Evolutionary conservation across 495 filamentous ascomycete species (phyloP).

Genomic region (Xylaria flabelliformis): DNA sequence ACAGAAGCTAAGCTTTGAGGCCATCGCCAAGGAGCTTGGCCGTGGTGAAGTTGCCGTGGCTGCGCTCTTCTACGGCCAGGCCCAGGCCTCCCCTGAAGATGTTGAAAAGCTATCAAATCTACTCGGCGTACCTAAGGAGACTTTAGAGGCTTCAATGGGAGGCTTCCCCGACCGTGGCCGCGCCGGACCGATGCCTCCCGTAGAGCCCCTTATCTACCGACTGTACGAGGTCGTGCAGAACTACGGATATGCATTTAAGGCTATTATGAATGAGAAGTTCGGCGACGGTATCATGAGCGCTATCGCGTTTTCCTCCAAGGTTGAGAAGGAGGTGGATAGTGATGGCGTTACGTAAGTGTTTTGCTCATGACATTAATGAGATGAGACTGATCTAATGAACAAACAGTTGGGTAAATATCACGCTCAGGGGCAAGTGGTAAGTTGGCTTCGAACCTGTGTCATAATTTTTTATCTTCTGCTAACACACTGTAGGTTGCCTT

Average conservation of each 20-base stretch:
- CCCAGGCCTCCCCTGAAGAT: constrained; percentile 79
- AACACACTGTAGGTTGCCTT: constrained; percentile 61
- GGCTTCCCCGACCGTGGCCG: constrained; percentile 84
- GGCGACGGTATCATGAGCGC: constrained; percentile 99
- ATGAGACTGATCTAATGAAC: constrained; percentile 7
- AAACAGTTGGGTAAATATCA: constrained; percentile 86
- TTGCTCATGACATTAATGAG: not conserved
- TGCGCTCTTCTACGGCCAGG: constrained; percentile 94
- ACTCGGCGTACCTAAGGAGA: constrained; percentile 65
- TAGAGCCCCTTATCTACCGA: constrained; percentile 91
- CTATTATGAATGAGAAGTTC: constrained; percentile 97
- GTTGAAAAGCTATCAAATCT: constrained; percentile 71
- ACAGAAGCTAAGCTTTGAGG: constrained; percentile 78
- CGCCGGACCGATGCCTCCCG: constrained; percentile 90
- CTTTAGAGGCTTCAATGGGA: constrained; percentile 66
- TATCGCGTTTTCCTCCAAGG: constrained; percentile 89
- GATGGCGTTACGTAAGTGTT: constrained; percentile 59
- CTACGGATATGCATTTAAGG: constrained; percentile 97
- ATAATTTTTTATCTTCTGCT: constrained; percentile 27
- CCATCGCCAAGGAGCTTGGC: constrained; percentile 75
- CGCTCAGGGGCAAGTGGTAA: constrained; percentile 91
- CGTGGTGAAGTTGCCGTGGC: constrained; percentile 91
- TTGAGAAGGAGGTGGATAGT: constrained; percentile 93
- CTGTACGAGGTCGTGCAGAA: constrained; percentile 98
- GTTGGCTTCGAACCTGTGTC: constrained; percentile 36